Evolutionary conservation across 768 basidiomycete species (phyloP).

Genomic region (Lactarius indigo): DNA sequence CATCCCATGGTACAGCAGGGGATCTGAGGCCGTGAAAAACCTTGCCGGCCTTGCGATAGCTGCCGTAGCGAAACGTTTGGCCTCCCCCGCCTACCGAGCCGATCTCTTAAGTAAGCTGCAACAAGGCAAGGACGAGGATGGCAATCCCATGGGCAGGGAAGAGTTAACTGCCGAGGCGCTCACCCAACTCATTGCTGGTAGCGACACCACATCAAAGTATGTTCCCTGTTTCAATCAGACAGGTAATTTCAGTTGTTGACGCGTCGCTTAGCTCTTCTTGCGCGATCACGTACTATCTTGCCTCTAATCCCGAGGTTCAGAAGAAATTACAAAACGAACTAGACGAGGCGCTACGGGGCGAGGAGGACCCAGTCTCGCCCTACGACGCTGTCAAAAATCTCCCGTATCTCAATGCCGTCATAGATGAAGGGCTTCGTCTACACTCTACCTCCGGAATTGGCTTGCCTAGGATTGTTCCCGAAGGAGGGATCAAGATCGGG

Average conservation of each 20-base stretch:
- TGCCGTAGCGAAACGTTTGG: slow-evolving; percentile 66
- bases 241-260: background rate
- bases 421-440: slow-evolving; percentile 80
- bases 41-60: slow-evolving; percentile 35
- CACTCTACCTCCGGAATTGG: slow-evolving; percentile 85
- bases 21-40: slow-evolving; percentile 32
- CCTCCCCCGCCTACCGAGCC: slow-evolving; percentile 62
- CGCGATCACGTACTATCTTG: slow-evolving; percentile 84
- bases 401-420: slow-evolving; percentile 80
- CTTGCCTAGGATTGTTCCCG: slow-evolving; percentile 73
- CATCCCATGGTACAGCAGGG: slow-evolving; percentile 38
- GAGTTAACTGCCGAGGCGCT: slow-evolving; percentile 88
- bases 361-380: slow-evolving; percentile 60
- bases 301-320: slow-evolving; percentile 60
- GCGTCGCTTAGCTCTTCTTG: slow-evolving; percentile 65
- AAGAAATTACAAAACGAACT: slow-evolving; percentile 75
- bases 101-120: slow-evolving; percentile 84
- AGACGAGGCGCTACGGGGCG: slow-evolving; percentile 51
- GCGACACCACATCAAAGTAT: slow-evolving; percentile 91
- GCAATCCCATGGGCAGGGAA: slow-evolving; percentile 72
- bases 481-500: slow-evolving; percentile 62
- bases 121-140: slow-evolving; percentile 71
- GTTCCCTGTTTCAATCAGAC: slow-evolving; percentile 30
- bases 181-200: slow-evolving; percentile 84
- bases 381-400: slow-evolving; percentile 69